These are phyloP conservation scores for Aspergillus ruber DNA, from an alignment of 2,329 filamentous ascomycete species.

Conservation along the genomic window DNA sequence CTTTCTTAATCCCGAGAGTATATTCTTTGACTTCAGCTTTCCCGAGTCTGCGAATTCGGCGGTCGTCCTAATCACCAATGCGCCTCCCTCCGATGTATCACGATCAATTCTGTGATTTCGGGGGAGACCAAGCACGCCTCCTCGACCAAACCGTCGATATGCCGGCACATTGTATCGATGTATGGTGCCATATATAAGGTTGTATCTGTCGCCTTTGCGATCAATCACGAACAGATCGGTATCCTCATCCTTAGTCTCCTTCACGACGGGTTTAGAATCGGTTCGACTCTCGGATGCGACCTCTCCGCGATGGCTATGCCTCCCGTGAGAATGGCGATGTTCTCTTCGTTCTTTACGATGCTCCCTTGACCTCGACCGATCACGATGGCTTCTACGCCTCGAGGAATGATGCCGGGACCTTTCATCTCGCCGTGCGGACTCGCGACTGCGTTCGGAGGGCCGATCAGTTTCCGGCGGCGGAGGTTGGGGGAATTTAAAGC, in stretches of 20 bases:
- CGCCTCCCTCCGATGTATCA: conserved; percentile 43
- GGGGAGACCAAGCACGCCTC: conserved; percentile 62
- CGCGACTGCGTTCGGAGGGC: conserved; percentile 13
- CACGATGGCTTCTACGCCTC: conserved; percentile 16
- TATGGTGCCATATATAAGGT: conserved; percentile 65
- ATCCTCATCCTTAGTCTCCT: conserved; percentile 9
- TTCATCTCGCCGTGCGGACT: conserved; percentile 15
- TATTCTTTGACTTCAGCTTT: conserved; percentile 42
- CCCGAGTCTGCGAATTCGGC: conserved; percentile 32
- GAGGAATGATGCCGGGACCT: conserved; percentile 15
- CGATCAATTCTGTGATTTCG: conserved; percentile 60
- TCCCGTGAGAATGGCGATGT: conserved; percentile 7
- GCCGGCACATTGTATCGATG: conserved; percentile 65
- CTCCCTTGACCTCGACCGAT: conserved; percentile 19
- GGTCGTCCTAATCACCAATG: conserved; percentile 30
- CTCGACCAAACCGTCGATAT: conserved; percentile 64
- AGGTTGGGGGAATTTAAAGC: conserved; percentile 56
- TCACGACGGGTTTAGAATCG: conserved; percentile 8
- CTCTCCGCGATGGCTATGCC: conserved; percentile 7
- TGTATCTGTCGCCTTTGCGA: conserved; percentile 67
- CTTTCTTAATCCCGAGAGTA: conserved; percentile 24
- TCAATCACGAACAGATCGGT: conserved; percentile 56
- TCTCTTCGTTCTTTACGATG: conserved; percentile 10
- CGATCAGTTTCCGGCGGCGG: conserved; percentile 17
- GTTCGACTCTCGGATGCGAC: conserved; percentile 2